Conservation (phyloP, 805 yeast species). For the Kuraishia floccosa region DNA sequence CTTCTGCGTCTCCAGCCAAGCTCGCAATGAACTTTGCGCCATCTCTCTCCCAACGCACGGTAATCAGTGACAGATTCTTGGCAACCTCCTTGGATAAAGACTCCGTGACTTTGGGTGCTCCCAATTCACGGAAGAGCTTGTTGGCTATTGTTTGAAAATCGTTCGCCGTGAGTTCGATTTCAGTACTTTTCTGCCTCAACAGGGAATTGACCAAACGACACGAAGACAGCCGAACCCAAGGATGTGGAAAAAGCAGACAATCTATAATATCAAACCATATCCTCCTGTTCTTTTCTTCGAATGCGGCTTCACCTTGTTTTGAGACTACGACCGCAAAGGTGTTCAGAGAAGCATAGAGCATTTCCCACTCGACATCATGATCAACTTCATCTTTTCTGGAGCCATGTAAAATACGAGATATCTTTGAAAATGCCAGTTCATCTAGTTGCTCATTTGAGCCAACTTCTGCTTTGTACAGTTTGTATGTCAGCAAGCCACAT, state of each 20-base stretch:
- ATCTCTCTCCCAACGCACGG: slow-evolving; percentile 48
- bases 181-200: slow-evolving; percentile 22
- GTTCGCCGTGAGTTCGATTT: slow-evolving; percentile 23
- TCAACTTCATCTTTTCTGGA: slow-evolving; percentile 24
- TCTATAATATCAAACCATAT: slow-evolving; percentile 44
- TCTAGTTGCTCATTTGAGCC: slow-evolving; percentile 32
- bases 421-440: slow-evolving; percentile 16
- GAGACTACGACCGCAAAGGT: slow-evolving; percentile 33
- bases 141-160: slow-evolving; percentile 60
- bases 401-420: slow-evolving; percentile 16
- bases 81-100: slow-evolving; percentile 52
- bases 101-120: slow-evolving; percentile 65
- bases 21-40: slow-evolving; percentile 21
- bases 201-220: slow-evolving; percentile 46
- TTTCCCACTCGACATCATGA: slow-evolving; percentile 52
- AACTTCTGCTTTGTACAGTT: slow-evolving; percentile 40
- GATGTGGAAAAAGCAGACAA: slow-evolving; percentile 70
- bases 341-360: slow-evolving; percentile 54
- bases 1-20: slow-evolving; percentile 10
- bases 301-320: slow-evolving; percentile 16
- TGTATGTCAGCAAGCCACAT: slow-evolving; percentile 68
- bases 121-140: slow-evolving; percentile 64
- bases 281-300: slow-evolving; percentile 16
- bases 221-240: slow-evolving; percentile 76
- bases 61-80: slow-evolving; percentile 51